Conservation (phyloP, 495 filamentous ascomycete species). For the Neurospora sp. region DNA sequence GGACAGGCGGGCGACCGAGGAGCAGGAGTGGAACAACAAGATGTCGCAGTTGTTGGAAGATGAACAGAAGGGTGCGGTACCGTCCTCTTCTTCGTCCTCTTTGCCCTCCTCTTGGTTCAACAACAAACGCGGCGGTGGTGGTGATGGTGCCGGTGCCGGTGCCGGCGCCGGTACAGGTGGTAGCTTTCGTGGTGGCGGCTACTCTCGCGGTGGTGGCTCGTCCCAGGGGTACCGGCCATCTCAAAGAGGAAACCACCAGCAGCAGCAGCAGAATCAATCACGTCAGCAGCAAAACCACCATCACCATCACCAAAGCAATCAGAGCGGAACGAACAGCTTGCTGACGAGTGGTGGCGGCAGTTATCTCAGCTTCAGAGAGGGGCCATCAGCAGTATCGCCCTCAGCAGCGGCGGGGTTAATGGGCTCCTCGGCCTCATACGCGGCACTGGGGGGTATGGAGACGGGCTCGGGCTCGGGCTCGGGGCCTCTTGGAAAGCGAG, state of each 20-base stretch:
- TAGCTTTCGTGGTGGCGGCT: not conserved
- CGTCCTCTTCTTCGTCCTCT: not conserved
- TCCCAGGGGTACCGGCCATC: not conserved
- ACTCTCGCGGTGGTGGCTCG: not conserved
- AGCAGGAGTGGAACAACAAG: conserved; percentile 33
- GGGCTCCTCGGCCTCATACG: not conserved
- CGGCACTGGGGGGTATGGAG: conserved; percentile 12
- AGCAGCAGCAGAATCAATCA: not conserved
- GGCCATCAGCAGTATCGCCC: conserved; percentile 1
- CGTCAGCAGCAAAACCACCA: conserved; percentile 1
- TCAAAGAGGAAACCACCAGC: not conserved
- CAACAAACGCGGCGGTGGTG: conserved; percentile 11
- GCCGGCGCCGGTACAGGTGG: conserved; percentile 9
- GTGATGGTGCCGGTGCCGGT: conserved; percentile 10
- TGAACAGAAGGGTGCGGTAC: conserved; percentile 27
- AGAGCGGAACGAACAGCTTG: conserved; percentile 8
- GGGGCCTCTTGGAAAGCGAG: conserved; percentile 26
- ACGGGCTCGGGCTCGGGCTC: not conserved
- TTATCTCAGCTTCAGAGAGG: not conserved
- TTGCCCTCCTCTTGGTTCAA: not conserved
- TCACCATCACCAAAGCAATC: not conserved
- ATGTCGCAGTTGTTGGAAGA: conserved; percentile 38
- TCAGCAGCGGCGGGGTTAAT: conserved; percentile 15
- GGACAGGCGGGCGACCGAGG: conserved; percentile 42
- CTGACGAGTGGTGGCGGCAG: conserved; percentile 17